Evolutionary conservation across 192 early-diverging fungal species (phyloP), one percentile per base, ranked within the genome.

Genomic region (Gamsiella multidivaricata): DNA sequence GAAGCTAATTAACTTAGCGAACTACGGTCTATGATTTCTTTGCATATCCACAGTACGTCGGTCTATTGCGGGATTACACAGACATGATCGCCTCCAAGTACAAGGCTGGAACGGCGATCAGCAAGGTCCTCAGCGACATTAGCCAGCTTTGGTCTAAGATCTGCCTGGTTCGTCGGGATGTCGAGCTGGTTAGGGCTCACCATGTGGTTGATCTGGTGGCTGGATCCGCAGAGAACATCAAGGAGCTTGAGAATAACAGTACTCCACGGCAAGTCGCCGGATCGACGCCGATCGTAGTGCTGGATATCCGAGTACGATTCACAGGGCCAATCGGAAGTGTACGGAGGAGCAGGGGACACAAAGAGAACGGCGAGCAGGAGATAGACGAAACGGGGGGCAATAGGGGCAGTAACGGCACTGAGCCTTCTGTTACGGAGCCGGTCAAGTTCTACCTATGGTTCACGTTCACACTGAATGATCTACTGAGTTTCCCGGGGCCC

Each of bases 401-500:
- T 51, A 3, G 11, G 36, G 20, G 28, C 15, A 25, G 25, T 20
- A 42, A 47, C 18, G 18, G 32, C 34, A 36, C 46, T 63, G 42
- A 50, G 45, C 8, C 46, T 22, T 33, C 69, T 20, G 50, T 43
- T 23, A 54, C 41, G 18, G 65, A 78, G 36, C 74, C 74, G 10
- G 65, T 78, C 65, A 78, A 78, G 41, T 78, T 78, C 51, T 78
- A 78, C 43, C 36, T 78, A 11, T 78, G 74, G 74, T 78, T 78
- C 43, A 78, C 74, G 31, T 78, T 78, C 28, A 78, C 74, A 12
- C 33, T 78, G 46, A 69, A 57, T 15, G 74, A 78, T 17, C 18
- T 78, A 2, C 32, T 78, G 60, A 68, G 33, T 22, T 78, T 78
- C 43, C 74, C 74, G 6, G 65, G 57, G 4, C 45, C 54, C 1